Conservation (phyloP, 192 early-diverging fungal genomes). For the Podila minutissima region DNA sequence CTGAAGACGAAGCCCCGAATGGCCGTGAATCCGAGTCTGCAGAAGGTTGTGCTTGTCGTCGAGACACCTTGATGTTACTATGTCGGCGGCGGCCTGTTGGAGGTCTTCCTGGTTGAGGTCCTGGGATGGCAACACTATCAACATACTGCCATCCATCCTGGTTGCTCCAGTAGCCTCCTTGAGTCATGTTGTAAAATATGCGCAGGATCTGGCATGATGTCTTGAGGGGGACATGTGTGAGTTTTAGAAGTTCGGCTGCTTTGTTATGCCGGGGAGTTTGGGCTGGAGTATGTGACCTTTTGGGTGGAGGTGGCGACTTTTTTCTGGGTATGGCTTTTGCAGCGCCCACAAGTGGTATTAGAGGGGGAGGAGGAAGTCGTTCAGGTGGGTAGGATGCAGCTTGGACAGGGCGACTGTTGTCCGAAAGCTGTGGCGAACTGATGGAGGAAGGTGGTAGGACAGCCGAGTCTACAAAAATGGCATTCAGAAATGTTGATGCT, state of each 20-base stretch:
- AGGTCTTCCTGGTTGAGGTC: too few species aligned
- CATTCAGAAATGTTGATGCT: background rate
- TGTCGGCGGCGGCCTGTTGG: too few species aligned
- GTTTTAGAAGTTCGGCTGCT: constrained; percentile 9
- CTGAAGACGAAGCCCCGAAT: too few species aligned
- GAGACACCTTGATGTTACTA: too few species aligned
- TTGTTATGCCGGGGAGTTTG: background rate
- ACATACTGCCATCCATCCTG: constrained; percentile 47
- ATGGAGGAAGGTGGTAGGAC: background rate
- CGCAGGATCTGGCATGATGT: constrained; percentile 33
- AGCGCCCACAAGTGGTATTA: too few species aligned
- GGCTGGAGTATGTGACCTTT: background rate
- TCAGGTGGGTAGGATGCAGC: background rate
- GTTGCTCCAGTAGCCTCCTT: constrained; percentile 27
- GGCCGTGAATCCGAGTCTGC: too few species aligned
- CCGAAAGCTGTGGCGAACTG: background rate
- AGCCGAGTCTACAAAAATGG: background rate
- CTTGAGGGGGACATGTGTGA: constrained; percentile 21
- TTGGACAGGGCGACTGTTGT: background rate
- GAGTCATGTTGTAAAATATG: constrained; percentile 24
- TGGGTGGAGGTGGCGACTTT: background rate
- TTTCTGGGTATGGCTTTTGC: background rate
- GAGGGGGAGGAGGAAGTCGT: background rate
- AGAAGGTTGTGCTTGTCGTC: too few species aligned
- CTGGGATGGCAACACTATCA: constrained; percentile 15